A percentile compares a stretch with the other conserved stretches of the same genome.
Evolutionary conservation across 345 rosid genomes (phyloP).

Genomic region (Psidium friedrichsthalianum): DNA sequence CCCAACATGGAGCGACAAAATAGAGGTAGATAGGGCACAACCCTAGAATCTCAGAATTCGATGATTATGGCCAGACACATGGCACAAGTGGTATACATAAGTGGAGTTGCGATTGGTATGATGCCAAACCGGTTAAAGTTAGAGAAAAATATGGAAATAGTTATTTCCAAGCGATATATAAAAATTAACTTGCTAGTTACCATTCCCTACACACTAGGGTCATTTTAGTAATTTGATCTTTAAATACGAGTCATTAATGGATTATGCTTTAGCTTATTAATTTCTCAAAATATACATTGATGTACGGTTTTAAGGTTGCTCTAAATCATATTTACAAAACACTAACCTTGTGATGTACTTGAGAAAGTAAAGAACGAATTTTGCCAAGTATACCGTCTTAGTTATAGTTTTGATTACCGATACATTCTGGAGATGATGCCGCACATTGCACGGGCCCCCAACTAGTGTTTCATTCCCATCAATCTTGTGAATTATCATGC

Average conservation of each 20-base stretch:
- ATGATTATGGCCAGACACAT: neutral
- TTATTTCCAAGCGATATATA: neutral
- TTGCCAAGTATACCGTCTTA: neutral
- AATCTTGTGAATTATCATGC: neutral
- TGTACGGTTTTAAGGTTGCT: neutral
- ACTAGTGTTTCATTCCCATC: neutral
- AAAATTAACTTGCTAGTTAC: neutral
- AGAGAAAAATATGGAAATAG: neutral
- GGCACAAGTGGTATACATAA: neutral
- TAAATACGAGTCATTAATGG: neutral
- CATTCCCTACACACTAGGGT: neutral
- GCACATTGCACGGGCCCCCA: neutral
- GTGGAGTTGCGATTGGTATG: neutral
- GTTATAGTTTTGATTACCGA: neutral
- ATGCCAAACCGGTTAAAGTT: neutral
- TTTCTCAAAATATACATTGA: neutral
- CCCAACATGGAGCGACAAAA: neutral
- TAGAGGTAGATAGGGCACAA: neutral
- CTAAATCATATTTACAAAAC: neutral
- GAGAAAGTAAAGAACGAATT: neutral
- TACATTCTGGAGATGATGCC: neutral
- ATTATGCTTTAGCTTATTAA: neutral
- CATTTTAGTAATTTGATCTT: neutral
- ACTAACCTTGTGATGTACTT: neutral
- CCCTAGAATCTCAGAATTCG: neutral